Conservation (phyloP, 352 stramenopile genomes). For the Pythium apleroticum region DNA sequence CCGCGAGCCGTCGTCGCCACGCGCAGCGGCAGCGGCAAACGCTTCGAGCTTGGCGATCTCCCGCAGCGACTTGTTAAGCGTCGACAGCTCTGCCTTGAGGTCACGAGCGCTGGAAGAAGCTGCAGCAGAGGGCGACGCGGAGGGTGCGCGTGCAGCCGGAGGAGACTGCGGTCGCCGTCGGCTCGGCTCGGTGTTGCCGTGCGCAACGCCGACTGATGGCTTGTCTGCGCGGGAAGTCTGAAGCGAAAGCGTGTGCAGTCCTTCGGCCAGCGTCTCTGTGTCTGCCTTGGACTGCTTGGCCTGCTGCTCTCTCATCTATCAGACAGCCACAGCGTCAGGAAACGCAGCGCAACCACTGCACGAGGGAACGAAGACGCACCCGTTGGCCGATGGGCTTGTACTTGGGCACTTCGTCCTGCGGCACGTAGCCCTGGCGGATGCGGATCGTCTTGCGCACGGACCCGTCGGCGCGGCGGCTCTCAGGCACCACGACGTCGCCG, state of each 20-base stretch:
- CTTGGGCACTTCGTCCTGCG: constrained; percentile 77
- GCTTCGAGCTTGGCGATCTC: constrained; percentile 38
- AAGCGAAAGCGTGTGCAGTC: constrained; percentile 41
- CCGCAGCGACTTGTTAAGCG: constrained; percentile 48
- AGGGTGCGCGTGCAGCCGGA: background rate
- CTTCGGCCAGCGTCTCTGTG: constrained; percentile 3
- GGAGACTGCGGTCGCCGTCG: background rate
- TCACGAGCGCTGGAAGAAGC: constrained; percentile 2
- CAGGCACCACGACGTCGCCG: constrained; percentile 65
- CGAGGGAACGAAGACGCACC: constrained; percentile 18
- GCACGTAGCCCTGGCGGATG: constrained; percentile 79
- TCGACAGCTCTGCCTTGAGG: constrained; percentile 51
- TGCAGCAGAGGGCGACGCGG: background rate
- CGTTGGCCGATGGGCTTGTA: constrained; percentile 78
- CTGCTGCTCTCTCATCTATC: constrained; percentile 14
- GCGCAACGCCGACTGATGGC: background rate
- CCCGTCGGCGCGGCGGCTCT: constrained; percentile 62
- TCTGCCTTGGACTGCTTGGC: constrained; percentile 4
- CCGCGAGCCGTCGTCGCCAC: constrained; percentile 10
- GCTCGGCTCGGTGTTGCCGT: background rate
- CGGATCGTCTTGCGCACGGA: constrained; percentile 77
- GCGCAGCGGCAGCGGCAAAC: constrained; percentile 15
- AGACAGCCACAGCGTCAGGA: background rate
- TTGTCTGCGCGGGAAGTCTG: background rate
- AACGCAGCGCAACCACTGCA: background rate